Base-by-base conservation (phyloP, 805 yeast species). In the Lachancea lanzarotensis region DNA sequence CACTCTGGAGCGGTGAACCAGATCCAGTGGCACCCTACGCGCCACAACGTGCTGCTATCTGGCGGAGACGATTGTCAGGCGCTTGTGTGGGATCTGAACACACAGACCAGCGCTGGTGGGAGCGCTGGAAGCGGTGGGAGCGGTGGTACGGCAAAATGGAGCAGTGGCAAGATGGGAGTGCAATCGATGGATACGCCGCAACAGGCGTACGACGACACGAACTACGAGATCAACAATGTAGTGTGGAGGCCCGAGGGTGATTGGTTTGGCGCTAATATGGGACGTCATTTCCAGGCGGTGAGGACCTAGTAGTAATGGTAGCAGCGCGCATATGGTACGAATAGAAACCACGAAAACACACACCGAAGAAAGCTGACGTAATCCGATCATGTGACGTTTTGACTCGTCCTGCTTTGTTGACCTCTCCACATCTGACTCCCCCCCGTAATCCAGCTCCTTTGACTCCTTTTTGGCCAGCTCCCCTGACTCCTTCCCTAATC, bases 1-100 rank as follows among this genome's bases (percentile, higher is more conserved):
- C 95, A 83, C 60, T 56, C 67, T 22, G 78, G 80, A 0, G 71
- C 84, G 1, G 76, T 91, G 19, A 91, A 91, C 59, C 72, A 80
- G 50, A 75, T 90, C 15, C 66, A 73, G 42, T 91, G 97, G 97
- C 91, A 90, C 54, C 97, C 98, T 0, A 62, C 74, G 0, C 73
- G 79, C 27, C 53, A 57, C 35, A 80, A 83, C 48, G 62, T 74
- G 25, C 62, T 91, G 16, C 53, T 80, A 13, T 74, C 81, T 0
- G 81, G 95, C 53, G 73, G 83, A 54, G 82, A 82, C 66, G 84
- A 80, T 62, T 78, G 93, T 60, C 89, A 83, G 60, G 82, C 82
- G 1, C 63, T 84, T 25, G 69, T 79, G 15, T 82, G 89, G 82
- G 89, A 84, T 57, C 63, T 82, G 43, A 69, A 64, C 46, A 57